Evolutionary conservation across 1,139 yeast genomes (phyloP), one percentile per base, ranked within the genome.

Genomic region (Pichia sp.): DNA sequence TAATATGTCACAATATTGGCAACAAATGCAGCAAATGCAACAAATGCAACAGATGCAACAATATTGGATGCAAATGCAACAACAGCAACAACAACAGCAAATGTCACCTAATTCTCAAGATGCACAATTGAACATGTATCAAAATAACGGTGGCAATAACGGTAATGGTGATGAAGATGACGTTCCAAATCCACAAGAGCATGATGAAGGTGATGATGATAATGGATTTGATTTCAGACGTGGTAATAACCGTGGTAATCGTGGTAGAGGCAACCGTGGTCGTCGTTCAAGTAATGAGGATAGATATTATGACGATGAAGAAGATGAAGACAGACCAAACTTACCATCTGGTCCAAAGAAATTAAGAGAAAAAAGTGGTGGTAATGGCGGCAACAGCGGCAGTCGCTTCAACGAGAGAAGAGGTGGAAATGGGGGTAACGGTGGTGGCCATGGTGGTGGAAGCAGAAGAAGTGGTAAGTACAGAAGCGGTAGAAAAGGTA

Each of bases 1-100:
- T 10, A 47, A 52, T 34, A 81, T 86, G 86, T 80, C 81, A 40
- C 95, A 86, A 56, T 89, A 88, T 61, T 84, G 88, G 77, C 87
- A 69, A 76, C 87, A 69, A 50, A 65, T 68, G 59, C 76, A 70
- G 41, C 73, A 66, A 46, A 63, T 64, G 66, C 60, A 54, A 37
- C 63, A 63, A 59, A 60, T 78, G 50, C 81, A 76, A 55, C 76
- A 69, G 53, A 76, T 70, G 57, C 62, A 59, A 44, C 60, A 55
- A 47, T 48, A 47, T 29, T 49, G 52, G 53, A 46, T 49, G 52
- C 47, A 46, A 37, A 48, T 48, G 51, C 52, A 48, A 36, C 50
- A 47, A 35, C 50, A 45, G 50, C 52, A 54, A 47, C 52, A 56
- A 38, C 55, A 50, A 46, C 51, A 45, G 46, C 32, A 33, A 27